These are phyloP conservation scores for Aegilops umbellulata DNA, from an alignment of 176 grass and related monocot genomes.

Conservation along the genomic window DNA sequence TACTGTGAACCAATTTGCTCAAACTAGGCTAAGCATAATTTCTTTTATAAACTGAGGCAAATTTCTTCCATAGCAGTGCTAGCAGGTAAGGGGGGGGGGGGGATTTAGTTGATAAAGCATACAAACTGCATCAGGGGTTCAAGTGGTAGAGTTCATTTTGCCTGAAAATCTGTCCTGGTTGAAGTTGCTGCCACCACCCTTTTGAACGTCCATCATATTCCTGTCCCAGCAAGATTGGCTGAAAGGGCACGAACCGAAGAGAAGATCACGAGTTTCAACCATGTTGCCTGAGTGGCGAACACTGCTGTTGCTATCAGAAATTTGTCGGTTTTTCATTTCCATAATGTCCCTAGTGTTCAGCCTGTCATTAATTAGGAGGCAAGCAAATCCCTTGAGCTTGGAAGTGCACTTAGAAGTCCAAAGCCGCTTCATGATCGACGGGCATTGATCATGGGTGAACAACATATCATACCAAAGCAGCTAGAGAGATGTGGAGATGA, in stretches of 20 bases:
- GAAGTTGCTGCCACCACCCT: too few species aligned
- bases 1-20: not conserved
- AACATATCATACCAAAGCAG: too few species aligned
- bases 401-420: not conserved
- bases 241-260: too few species aligned
- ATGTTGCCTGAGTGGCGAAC: too few species aligned
- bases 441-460: too few species aligned
- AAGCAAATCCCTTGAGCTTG: not conserved
- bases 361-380: not conserved
- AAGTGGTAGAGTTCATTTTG: not conserved
- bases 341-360: not conserved
- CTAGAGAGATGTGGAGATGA: too few species aligned
- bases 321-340: too few species aligned
- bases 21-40: not conserved
- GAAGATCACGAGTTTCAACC: too few species aligned
- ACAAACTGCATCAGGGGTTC: not conserved
- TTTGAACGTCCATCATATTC: too few species aligned
- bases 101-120: constrained; percentile 6
- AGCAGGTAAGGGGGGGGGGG: not conserved
- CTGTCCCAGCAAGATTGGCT: too few species aligned
- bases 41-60: not conserved
- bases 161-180: too few species aligned
- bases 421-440: not conserved
- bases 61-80: not conserved
- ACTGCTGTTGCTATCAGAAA: too few species aligned